Evolutionary conservation across 2,329 filamentous ascomycete genomes (phyloP).

Genomic region (Gaeumannomyces tritici): DNA sequence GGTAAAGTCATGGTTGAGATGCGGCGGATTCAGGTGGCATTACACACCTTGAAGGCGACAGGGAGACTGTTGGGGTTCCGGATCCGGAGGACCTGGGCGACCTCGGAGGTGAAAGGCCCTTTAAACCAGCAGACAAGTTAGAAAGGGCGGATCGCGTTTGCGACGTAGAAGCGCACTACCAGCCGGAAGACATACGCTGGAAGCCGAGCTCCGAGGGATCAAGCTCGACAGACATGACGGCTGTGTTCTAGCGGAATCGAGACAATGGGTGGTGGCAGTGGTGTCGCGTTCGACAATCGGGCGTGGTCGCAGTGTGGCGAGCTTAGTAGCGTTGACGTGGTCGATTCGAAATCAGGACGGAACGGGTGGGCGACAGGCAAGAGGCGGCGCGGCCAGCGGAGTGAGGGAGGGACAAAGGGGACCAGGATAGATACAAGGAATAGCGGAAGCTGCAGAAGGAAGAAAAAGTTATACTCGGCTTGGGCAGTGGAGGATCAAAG

Average conservation of each 20-base stretch:
- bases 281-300: not conserved
- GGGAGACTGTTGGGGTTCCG: constrained; percentile 53
- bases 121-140: constrained; percentile 7
- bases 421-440: not conserved
- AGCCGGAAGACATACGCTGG: constrained; percentile 55
- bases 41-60: constrained; percentile 58
- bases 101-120: constrained; percentile 61
- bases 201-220: constrained; percentile 88
- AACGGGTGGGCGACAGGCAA: not conserved
- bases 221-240: constrained; percentile 87
- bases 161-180: constrained; percentile 1
- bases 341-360: not conserved
- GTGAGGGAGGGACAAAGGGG: not conserved
- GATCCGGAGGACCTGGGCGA: constrained; percentile 54
- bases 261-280: not conserved
- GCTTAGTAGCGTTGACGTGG: not conserved
- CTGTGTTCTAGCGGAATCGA: not conserved
- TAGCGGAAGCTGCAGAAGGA: not conserved
- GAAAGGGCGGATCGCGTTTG: constrained; percentile 7
- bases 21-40: not conserved
- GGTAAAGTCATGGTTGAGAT: constrained; percentile 24
- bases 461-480: not conserved
- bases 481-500: not conserved
- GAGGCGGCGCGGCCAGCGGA: not conserved
- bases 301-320: not conserved